phyloP scores from a whole-genome alignment of 805 yeast genomes.

The Pichia ethanolica region DNA sequence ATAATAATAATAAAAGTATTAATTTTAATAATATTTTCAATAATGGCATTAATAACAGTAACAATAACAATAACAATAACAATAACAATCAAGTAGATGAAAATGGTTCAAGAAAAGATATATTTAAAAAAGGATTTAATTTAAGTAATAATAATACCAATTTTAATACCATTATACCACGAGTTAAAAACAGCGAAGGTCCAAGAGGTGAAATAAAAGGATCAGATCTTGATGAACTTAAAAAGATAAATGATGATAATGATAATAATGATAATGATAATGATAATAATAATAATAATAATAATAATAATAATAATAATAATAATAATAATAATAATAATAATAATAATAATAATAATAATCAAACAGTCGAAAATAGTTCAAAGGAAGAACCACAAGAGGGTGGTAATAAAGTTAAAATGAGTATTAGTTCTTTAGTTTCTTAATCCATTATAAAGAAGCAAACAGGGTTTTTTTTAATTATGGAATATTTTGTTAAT shows the following conservation, averaged over 20 bases:
- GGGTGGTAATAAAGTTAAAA: slow-evolving; percentile 7
- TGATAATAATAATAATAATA: too few relatives aligned
- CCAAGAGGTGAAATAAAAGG: slow-evolving; percentile 4
- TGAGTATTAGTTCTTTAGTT: slow-evolving; percentile 12
- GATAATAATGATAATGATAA: too few relatives aligned
- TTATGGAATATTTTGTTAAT: too few relatives aligned
- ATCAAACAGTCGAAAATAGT: too few relatives aligned
- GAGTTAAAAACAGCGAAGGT: neutral
- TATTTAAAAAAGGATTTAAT: slow-evolving; percentile 25
- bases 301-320: too few relatives aligned
- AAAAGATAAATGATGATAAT: neutral
- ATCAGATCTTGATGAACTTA: neutral
- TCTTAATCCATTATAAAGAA: neutral
- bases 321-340: too few relatives aligned
- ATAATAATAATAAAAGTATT: neutral
- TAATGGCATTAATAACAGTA: neutral
- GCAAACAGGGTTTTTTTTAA: too few relatives aligned
- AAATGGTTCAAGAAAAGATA: slow-evolving; percentile 10
- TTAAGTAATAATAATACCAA: slow-evolving; percentile 6
- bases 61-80: neutral
- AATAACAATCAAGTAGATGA: neutral
- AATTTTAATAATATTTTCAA: neutral
- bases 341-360: too few relatives aligned
- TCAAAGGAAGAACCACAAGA: neutral
- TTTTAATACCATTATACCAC: neutral